phyloP scores from a whole-genome alignment of 768 basidiomycete genomes.

The Hirschioporus abietinus region DNA sequence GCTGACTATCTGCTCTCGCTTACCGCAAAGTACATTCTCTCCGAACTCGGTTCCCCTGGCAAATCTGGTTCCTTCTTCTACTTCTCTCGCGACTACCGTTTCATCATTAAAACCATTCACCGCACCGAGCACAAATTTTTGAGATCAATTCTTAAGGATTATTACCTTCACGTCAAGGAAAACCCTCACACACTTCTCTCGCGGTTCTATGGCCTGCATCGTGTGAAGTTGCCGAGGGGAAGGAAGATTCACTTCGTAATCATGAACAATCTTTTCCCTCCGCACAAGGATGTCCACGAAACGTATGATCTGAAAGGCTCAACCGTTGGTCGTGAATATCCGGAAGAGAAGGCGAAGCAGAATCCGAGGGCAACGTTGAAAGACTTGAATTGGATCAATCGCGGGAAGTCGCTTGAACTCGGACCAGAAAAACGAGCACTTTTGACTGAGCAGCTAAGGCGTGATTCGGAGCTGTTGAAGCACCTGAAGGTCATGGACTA shows the following conservation, averaged over 20 bases:
- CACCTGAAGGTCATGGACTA: conserved; percentile 92
- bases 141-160: conserved; percentile 73
- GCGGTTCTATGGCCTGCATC: conserved; percentile 94
- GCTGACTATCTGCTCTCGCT: conserved; percentile 96
- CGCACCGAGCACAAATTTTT: conserved; percentile 94
- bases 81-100: conserved; percentile 96
- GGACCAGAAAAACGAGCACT: conserved; percentile 94
- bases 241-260: conserved; percentile 98
- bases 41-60: conserved; percentile 95
- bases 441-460: conserved; percentile 82
- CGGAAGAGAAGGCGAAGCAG: conserved; percentile 70
- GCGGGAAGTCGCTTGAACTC: conserved; percentile 72
- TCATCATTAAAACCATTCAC: conserved; percentile 99
- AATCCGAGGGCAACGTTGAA: conserved; percentile 91
- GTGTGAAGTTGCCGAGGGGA: conserved; percentile 92
- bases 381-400: conserved; percentile 94
- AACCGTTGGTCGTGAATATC: conserved; percentile 81
- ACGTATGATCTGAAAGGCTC: conserved; percentile 97
- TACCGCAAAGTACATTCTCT: conserved; percentile 96
- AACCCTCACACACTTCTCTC: conserved; percentile 95
- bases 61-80: conserved; percentile 99
- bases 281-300: conserved; percentile 96
- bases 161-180: conserved; percentile 77
- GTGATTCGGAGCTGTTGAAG: conserved; percentile 85
- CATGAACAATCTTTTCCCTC: conserved; percentile 99